Conservation (phyloP, 192 early-diverging fungal genomes). For the Backusella tarrabulga region DNA sequence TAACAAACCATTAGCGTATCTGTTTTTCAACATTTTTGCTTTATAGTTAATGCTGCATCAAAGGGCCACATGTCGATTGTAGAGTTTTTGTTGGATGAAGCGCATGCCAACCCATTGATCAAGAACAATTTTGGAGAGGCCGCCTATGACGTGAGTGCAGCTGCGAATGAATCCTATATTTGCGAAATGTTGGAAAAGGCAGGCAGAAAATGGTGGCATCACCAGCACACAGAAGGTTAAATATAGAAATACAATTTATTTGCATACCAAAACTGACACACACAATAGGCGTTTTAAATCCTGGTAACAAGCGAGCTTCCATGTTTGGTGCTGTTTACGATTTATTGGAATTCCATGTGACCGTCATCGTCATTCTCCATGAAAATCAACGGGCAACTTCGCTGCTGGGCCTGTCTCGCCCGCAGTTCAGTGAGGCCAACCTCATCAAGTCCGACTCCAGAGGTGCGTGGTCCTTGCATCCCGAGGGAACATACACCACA, state of each 20-base stretch:
- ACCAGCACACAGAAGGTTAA: slow-evolving; percentile 15
- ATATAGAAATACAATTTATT: neutral
- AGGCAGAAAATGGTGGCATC: slow-evolving; percentile 39
- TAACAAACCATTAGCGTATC: too few species aligned
- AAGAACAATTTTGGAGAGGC: slow-evolving; percentile 68
- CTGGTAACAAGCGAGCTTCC: slow-evolving; percentile 19
- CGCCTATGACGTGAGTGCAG: slow-evolving; percentile 78
- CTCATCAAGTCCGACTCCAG: slow-evolving; percentile 53
- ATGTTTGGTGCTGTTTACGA: slow-evolving; percentile 39
- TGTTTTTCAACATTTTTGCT: too few species aligned
- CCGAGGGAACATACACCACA: slow-evolving; percentile 47
- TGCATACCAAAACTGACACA: neutral
- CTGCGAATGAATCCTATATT: slow-evolving; percentile 59
- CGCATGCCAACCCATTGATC: slow-evolving; percentile 58
- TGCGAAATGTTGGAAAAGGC: slow-evolving; percentile 65
- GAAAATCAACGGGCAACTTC: slow-evolving; percentile 69
- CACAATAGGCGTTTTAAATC: slow-evolving; percentile 10
- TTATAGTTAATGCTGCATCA: slow-evolving; percentile 66
- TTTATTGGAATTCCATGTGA: slow-evolving; percentile 51
- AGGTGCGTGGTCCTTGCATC: slow-evolving; percentile 60
- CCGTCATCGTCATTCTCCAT: slow-evolving; percentile 56
- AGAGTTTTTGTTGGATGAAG: slow-evolving; percentile 58
- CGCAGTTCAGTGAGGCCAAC: slow-evolving; percentile 48
- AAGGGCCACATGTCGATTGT: slow-evolving; percentile 68
- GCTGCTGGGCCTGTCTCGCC: slow-evolving; percentile 45